Percentiles rank a stretch among this genome's conserved stretches.
These are phyloP conservation scores for Colletotrichum tamarilloi DNA, from an alignment of 2,329 filamentous ascomycete species.

Conservation along the genomic window DNA sequence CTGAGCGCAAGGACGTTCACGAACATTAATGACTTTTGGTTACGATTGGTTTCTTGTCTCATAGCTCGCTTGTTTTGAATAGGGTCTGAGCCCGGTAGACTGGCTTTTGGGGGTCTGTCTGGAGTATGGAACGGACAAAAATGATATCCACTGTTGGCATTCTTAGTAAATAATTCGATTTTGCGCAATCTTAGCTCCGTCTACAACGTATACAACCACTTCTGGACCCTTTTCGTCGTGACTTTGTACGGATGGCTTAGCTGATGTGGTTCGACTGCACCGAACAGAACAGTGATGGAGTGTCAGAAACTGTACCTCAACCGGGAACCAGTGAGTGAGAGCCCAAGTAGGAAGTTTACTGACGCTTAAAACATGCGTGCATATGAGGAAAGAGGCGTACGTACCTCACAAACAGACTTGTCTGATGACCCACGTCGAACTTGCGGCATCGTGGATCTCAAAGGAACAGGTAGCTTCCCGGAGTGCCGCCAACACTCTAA, in stretches of 20 bases:
- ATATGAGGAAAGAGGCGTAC: not conserved
- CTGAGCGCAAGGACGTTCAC: not conserved
- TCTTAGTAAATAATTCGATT: not conserved
- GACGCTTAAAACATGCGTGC: no score
- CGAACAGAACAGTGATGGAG: not conserved
- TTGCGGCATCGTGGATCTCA: not conserved
- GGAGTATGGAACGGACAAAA: conserved; percentile 23
- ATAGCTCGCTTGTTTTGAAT: not conserved
- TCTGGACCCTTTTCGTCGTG: no score
- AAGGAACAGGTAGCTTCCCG: not conserved
- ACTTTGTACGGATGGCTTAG: no score
- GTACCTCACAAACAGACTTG: not conserved
- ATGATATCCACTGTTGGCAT: conserved; percentile 31
- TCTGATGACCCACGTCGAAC: not conserved
- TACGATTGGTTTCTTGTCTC: not conserved
- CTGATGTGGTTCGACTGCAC: no score
- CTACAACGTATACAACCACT: not conserved
- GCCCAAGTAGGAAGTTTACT: no score
- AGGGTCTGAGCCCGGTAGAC: not conserved
- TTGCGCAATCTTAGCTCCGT: not conserved
- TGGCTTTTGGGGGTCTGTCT: not conserved
- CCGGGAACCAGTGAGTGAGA: not conserved
- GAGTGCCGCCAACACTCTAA: not conserved
- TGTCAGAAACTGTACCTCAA: not conserved
- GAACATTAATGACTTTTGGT: not conserved